Evolutionary conservation across 805 yeast genomes (phyloP).

Genomic region (Saturnispora zaruensis): DNA sequence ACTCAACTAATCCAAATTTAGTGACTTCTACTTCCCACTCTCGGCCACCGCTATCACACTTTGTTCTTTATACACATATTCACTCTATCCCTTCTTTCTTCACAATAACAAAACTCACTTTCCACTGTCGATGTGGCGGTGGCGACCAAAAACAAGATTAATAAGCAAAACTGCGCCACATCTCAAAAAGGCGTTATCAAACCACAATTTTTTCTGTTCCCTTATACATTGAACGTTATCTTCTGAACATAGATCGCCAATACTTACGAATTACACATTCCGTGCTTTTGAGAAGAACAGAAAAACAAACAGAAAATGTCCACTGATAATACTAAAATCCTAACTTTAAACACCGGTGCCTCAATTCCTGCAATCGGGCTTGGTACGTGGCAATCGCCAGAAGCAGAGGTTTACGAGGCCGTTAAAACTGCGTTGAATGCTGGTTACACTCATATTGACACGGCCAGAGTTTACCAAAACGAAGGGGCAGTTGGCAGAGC

Average conservation of each 20-base stretch:
- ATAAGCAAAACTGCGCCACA: background rate
- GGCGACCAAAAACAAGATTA: no score
- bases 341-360: slow-evolving; percentile 12
- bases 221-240: background rate
- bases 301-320: background rate
- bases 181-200: background rate
- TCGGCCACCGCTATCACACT: no score
- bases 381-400: slow-evolving; percentile 18
- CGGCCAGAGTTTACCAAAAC: slow-evolving; percentile 61
- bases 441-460: slow-evolving; percentile 73
- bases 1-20: no score
- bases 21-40: no score
- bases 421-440: slow-evolving; percentile 51
- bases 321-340: background rate
- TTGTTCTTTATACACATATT: no score
- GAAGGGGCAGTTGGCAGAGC: slow-evolving; percentile 56
- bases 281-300: background rate
- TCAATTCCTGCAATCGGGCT: slow-evolving; percentile 16
- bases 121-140: background rate
- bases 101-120: no score
- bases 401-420: slow-evolving; percentile 44
- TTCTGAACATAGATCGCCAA: no score
- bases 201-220: background rate
- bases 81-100: no score
- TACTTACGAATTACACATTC: background rate